Percentiles rank a stretch among this genome's conserved stretches.
phyloP scores from a whole-genome alignment of 805 yeast species.

The Saccharomyces eubayanus region DNA sequence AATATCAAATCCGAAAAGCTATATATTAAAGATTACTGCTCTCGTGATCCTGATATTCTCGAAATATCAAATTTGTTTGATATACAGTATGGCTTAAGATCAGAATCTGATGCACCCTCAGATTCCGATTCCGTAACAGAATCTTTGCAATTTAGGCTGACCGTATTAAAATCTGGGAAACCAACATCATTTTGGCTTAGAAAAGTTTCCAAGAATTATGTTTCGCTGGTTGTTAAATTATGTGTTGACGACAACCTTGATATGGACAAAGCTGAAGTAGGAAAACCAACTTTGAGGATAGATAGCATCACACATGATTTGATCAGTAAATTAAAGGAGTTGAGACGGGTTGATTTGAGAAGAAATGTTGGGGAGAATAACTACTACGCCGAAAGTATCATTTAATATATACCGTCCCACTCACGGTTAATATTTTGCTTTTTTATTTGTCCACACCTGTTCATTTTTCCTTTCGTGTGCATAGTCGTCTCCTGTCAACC shows the following conservation, averaged over 20 bases:
- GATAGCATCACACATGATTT: slow-evolving; percentile 16
- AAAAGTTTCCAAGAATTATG: slow-evolving; percentile 7
- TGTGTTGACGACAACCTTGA: slow-evolving; percentile 11
- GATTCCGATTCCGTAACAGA: slow-evolving; percentile 1
- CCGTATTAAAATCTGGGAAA: slow-evolving; percentile 12
- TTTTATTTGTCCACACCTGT: neutral
- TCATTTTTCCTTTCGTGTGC: neutral
- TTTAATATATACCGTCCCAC: neutral
- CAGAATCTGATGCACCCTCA: neutral
- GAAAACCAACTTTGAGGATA: slow-evolving; percentile 7
- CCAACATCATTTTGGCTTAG: slow-evolving; percentile 14
- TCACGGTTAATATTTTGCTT: neutral
- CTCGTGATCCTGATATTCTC: slow-evolving; percentile 13
- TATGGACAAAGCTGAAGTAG: neutral
- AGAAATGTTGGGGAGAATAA: slow-evolving; percentile 28
- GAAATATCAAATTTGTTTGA: slow-evolving; percentile 17
- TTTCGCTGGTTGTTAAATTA: slow-evolving; percentile 15
- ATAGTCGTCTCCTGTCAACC: neutral
- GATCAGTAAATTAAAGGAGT: slow-evolving; percentile 11
- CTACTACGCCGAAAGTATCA: slow-evolving; percentile 7
- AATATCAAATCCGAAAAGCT: slow-evolving; percentile 15
- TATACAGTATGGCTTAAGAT: slow-evolving; percentile 11
- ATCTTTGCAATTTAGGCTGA: slow-evolving; percentile 13
- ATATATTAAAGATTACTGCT: neutral
- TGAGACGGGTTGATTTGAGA: slow-evolving; percentile 22